Evolutionary conservation across 331 rosid genomes (phyloP).

Genomic region (Arachis monticola): DNA sequence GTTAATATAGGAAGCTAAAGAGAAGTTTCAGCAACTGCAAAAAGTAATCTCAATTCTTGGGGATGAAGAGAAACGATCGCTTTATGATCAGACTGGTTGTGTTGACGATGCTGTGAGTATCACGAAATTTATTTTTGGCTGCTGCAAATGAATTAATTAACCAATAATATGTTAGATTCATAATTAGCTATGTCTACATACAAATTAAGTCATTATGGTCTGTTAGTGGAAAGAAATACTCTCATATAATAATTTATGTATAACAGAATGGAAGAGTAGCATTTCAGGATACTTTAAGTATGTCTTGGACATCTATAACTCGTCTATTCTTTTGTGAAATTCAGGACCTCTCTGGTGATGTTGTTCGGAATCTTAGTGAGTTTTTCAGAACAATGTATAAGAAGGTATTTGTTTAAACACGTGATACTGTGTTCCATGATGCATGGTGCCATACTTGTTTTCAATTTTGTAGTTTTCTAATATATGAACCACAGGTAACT

Average conservation of each 20-base stretch:
- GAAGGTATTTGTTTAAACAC: slow-evolving; percentile 57
- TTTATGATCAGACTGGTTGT: slow-evolving; percentile 94
- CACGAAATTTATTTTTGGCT: background rate
- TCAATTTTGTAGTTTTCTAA: slow-evolving; percentile 14
- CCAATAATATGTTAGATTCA: background rate
- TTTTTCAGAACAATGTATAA: slow-evolving; percentile 77
- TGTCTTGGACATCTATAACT: slow-evolving; percentile 20
- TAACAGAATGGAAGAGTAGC: background rate
- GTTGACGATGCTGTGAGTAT: slow-evolving; percentile 87
- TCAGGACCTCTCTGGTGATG: slow-evolving; percentile 92
- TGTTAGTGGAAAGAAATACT: slow-evolving; percentile 5
- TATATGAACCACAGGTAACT: slow-evolving; percentile 60
- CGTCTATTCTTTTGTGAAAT: slow-evolving; percentile 30
- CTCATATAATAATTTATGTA: background rate
- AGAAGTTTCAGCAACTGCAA: slow-evolving; percentile 89
- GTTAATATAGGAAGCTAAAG: slow-evolving; percentile 79
- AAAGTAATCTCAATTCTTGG: slow-evolving; percentile 91
- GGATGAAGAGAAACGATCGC: slow-evolving; percentile 84
- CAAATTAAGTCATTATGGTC: background rate
- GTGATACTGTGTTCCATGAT: slow-evolving; percentile 8
- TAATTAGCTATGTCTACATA: slow-evolving; percentile 2
- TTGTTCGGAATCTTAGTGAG: slow-evolving; percentile 67
- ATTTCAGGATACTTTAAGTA: background rate
- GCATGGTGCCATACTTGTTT: background rate
- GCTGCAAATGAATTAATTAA: background rate